Base-by-base conservation (phyloP, 139 green algal species). In the Yamagishiella unicocca region DNA sequence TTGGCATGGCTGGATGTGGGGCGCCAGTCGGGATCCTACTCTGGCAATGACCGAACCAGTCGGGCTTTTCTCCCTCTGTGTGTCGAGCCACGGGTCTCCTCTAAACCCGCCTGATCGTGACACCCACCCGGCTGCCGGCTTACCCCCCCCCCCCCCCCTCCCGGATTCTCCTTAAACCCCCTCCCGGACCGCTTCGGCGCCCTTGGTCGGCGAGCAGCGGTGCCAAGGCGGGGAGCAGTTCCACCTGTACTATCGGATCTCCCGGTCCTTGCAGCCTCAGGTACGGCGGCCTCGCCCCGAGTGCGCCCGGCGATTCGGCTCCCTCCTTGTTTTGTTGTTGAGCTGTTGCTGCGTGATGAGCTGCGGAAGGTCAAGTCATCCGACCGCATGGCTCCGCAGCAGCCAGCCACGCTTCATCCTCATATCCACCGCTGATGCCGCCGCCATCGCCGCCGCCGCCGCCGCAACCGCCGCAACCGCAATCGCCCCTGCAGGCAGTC, bases 171-270 rank as follows among this genome's bases (percentile, higher is more conserved):
- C 66, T 12, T 4, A 46, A 29, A 6, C 31, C 31, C 31, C 27
- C 19, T 45, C 66, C 9, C 5, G 33, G 66, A 35, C 1, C 33
- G 37, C 19, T 5, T 46, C 35, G 14, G n/a, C n/a, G n/a, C n/a
- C n/a, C n/a, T n/a, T 45, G 66, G 2, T 31, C 31, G 66, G 25
- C 66, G 6, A 74, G 70, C 24, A 73, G 66, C 54, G 71, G 24
- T 37, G 37, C 43, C 8, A 22, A 24, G n/a, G 74, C 40, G 35
- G 45, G n/a, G 75, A 80, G 55, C 66, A 80, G 2, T 80, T 85
- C 17, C 80, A 81, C 4, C 76, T 68, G 50, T 58, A 55, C 40
- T 89, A 80, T 75, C 74, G 33, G 9, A 35, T 90, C 38, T 38
- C 0, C 6, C 40, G 40, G 25, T n/a, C 71, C 25, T 9, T 58